Percentiles rank a stretch among this genome's conserved stretches.
Conservation (phyloP, 108 stramenopile genomes). For the Mayamaea pseudoterrestris region DNA sequence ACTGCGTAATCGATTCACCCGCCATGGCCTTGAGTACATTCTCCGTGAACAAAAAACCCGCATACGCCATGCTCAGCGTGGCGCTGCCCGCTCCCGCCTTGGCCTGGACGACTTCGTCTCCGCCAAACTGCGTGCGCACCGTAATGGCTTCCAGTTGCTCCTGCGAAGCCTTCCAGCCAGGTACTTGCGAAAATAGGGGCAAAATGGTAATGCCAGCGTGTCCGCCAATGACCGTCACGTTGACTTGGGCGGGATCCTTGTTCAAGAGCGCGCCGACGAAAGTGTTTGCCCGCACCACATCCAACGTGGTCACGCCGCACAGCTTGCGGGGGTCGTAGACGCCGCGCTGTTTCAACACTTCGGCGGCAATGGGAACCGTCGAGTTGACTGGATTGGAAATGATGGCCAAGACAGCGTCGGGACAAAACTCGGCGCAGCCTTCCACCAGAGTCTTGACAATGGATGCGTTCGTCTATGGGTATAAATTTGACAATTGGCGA, state of each 20-base stretch:
- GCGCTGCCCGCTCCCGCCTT: constrained; percentile 98
- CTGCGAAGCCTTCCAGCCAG: constrained; percentile 76
- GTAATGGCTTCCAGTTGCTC: constrained; percentile 86
- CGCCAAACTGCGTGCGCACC: constrained; percentile 96
- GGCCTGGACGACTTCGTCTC: constrained; percentile 99
- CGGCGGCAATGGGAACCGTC: constrained; percentile 98
- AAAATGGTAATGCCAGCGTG: constrained; percentile 99
- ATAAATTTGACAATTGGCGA: neutral
- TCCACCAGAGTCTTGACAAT: constrained; percentile 95
- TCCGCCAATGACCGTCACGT: constrained; percentile 97
- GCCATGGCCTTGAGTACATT: constrained; percentile 86
- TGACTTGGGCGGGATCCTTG: constrained; percentile 62
- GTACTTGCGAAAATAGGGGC: constrained; percentile 91
- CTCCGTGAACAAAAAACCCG: constrained; percentile 89
- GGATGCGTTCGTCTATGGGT: constrained; percentile 5
- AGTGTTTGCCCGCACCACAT: constrained; percentile 97
- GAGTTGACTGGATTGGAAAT: constrained; percentile 99
- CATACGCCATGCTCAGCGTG: constrained; percentile 98
- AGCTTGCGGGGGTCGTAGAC: constrained; percentile 93
- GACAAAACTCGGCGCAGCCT: constrained; percentile 89
- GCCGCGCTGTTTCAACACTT: constrained; percentile 89
- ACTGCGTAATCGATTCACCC: constrained; percentile 86
- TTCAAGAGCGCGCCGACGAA: constrained; percentile 91
- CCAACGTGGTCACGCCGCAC: constrained; percentile 97
- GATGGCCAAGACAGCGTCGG: constrained; percentile 93